These are phyloP conservation scores for Dendrocalamus latiflorus DNA, from an alignment of 202 grass and related monocot species.

Conservation along the genomic window DNA sequence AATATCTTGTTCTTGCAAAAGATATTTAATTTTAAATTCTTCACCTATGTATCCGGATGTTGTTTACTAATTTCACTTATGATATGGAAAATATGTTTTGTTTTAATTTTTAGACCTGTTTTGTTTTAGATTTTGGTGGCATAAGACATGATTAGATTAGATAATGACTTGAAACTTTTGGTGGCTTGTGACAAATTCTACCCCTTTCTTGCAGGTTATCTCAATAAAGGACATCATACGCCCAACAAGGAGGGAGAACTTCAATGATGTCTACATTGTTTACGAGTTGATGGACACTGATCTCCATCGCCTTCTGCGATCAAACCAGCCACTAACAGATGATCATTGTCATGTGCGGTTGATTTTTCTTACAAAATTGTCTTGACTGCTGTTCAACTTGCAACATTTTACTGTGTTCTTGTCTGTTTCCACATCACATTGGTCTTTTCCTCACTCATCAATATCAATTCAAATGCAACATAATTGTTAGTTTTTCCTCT, in stretches of 20 bases:
- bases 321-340: slow-evolving; percentile 83
- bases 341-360: slow-evolving; percentile 87
- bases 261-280: slow-evolving; percentile 98
- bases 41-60: neutral
- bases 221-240: slow-evolving; percentile 97
- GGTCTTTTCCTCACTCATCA: neutral
- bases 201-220: slow-evolving; percentile 51
- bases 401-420: neutral
- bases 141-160: too few species aligned
- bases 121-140: too few species aligned
- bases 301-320: slow-evolving; percentile 81
- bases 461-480: neutral
- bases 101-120: too few species aligned
- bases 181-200: neutral
- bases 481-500: neutral
- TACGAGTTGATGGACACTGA: slow-evolving; percentile 92
- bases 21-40: neutral
- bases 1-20: neutral
- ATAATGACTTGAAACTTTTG: neutral
- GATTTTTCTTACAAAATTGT: neutral
- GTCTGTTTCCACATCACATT: neutral
- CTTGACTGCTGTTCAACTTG: neutral
- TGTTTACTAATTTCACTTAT: neutral
- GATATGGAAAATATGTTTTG: neutral
- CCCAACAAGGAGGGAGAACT: slow-evolving; percentile 82